These are phyloP conservation scores for Pulveroboletus sp. DNA, from an alignment of 768 basidiomycete species.

Conservation along the genomic window DNA sequence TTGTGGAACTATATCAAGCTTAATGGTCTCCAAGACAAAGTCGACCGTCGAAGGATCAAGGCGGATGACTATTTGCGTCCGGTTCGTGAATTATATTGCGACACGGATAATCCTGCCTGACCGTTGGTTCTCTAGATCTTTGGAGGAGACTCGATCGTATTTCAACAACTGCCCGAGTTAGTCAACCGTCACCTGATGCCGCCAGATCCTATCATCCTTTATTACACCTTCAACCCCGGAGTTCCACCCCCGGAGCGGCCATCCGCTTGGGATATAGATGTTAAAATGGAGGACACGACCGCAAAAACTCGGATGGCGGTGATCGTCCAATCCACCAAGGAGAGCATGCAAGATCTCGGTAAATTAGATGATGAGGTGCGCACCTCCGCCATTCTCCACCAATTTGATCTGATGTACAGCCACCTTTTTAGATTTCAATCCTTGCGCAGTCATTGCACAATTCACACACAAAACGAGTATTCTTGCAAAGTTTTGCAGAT, in stretches of 20 bases:
- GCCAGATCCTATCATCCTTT: conserved; percentile 76
- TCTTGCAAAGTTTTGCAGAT: conserved; percentile 75
- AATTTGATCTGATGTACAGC: conserved; percentile 18
- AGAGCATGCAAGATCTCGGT: conserved; percentile 59
- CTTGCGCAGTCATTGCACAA: conserved; percentile 83
- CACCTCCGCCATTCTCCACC: neutral
- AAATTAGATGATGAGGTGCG: conserved; percentile 88
- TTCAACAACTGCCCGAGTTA: conserved; percentile 80
- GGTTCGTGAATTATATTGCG: conserved; percentile 37
- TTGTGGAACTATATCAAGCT: conserved; percentile 93
- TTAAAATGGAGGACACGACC: conserved; percentile 78
- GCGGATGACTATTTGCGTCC: conserved; percentile 64
- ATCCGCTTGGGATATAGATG: conserved; percentile 81
- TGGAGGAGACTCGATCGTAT: conserved; percentile 61
- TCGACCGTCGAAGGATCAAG: conserved; percentile 65
- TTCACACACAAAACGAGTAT: conserved; percentile 81
- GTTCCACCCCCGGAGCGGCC: conserved; percentile 63
- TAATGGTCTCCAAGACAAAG: conserved; percentile 77
- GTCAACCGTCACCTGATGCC: conserved; percentile 75
- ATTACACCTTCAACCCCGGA: conserved; percentile 68
- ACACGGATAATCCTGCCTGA: neutral
- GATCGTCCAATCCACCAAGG: conserved; percentile 65
- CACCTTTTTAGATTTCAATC: conserved; percentile 61
- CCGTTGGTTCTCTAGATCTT: conserved; percentile 52
- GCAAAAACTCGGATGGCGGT: conserved; percentile 73